Evolutionary conservation across 2,329 filamentous ascomycete genomes (phyloP).

Genomic region (Didymosphaeria variabile): DNA sequence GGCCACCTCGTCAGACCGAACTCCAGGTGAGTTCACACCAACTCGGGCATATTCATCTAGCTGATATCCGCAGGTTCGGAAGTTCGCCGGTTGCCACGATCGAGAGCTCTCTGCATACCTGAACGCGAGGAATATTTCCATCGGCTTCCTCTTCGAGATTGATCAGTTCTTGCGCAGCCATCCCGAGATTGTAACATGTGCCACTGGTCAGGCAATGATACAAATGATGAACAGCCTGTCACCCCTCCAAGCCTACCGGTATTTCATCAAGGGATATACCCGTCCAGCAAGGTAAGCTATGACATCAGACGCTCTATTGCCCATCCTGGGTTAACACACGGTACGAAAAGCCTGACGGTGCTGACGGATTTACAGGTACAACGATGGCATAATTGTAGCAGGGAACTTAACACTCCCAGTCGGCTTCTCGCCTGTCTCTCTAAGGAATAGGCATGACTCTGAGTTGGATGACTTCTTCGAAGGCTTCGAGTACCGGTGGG

Average conservation of each 20-base stretch:
- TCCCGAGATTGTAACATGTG: conserved; percentile 28
- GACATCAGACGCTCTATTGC: too few species aligned
- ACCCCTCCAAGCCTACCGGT: conserved; percentile 34
- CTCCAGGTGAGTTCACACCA: conserved; percentile 10
- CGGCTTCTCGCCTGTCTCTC: conserved; percentile 18
- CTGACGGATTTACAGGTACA: conserved; percentile 20
- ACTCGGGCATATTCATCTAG: background rate
- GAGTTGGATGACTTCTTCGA: conserved; percentile 38
- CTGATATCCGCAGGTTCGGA: conserved; percentile 19
- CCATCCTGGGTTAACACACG: too few species aligned
- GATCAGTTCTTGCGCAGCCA: conserved; percentile 33
- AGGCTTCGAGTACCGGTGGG: conserved; percentile 32
- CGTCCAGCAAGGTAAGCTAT: conserved; percentile 34
- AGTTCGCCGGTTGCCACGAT: conserved; percentile 26
- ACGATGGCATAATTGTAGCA: conserved; percentile 27
- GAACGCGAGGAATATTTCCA: conserved; percentile 24
- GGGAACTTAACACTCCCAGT: conserved; percentile 23
- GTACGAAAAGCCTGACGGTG: too few species aligned
- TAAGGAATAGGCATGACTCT: conserved; percentile 26
- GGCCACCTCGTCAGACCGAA: background rate
- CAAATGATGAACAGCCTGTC: conserved; percentile 22
- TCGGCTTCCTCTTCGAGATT: conserved; percentile 35
- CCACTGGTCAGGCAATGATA: conserved; percentile 22
- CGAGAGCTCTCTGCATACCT: conserved; percentile 29
- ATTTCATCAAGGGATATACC: conserved; percentile 40